A percentile compares a stretch with the other conserved stretches of the same genome.
These are phyloP conservation scores for Alnus rubra DNA, from an alignment of 306 rosid species.

Conservation along the genomic window DNA sequence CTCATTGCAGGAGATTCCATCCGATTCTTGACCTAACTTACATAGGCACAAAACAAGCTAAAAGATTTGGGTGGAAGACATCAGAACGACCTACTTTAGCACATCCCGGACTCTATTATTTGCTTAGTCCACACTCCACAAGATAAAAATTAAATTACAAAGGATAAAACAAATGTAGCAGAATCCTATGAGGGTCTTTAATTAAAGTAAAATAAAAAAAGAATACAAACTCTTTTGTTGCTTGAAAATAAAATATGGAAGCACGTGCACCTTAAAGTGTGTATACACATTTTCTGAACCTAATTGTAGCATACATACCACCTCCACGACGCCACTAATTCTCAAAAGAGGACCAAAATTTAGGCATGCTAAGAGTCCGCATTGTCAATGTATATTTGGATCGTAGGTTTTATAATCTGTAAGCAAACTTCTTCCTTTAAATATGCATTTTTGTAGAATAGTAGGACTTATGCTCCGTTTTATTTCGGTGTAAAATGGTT, in stretches of 20 bases:
- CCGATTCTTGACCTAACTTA: background rate
- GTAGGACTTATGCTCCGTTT: no score
- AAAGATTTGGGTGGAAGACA: background rate
- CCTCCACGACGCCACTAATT: no score
- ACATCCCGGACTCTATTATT: background rate
- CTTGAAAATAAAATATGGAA: background rate
- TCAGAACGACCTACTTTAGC: background rate
- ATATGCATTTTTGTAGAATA: no score
- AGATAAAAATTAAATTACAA: background rate
- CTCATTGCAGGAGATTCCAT: no score
- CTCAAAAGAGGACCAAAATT: no score
- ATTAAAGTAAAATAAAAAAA: no score
- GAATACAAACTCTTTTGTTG: background rate
- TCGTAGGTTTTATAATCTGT: no score
- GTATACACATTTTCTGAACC: background rate
- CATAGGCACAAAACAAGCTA: background rate
- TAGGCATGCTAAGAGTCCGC: no score
- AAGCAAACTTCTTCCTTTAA: no score
- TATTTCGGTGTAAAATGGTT: no score
- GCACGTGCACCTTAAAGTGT: background rate
- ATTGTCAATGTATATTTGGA: no score
- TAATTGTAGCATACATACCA: background rate
- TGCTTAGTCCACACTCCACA: conserved; percentile 5
- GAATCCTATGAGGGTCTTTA: background rate
- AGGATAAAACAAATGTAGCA: background rate